phyloP scores from a whole-genome alignment of 495 filamentous ascomycete species.

The Aspergillus hancockii region DNA sequence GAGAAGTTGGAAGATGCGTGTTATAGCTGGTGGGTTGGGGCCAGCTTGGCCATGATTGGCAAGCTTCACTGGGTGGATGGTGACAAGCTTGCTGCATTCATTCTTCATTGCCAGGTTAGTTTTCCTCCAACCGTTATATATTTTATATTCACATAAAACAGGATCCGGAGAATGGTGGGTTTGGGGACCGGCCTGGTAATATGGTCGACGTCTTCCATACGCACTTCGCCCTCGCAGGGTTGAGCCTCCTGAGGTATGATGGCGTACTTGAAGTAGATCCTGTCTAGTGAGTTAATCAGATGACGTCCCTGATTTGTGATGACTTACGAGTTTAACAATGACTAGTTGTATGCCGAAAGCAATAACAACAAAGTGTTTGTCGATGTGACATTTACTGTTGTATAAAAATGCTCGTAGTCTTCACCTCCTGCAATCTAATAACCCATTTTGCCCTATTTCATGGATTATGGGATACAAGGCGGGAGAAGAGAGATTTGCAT shows the following conservation, averaged over 20 bases:
- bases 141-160: slow-evolving; percentile 41
- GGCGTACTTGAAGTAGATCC: slow-evolving; percentile 83
- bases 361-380: slow-evolving; percentile 57
- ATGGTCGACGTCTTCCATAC: slow-evolving; percentile 99
- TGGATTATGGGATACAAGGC: slow-evolving; percentile 72
- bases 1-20: slow-evolving; percentile 97
- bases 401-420: slow-evolving; percentile 14
- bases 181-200: slow-evolving; percentile 87
- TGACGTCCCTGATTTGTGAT: neutral
- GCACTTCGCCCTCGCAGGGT: slow-evolving; percentile 80
- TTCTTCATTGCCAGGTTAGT: slow-evolving; percentile 74
- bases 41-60: slow-evolving; percentile 85
- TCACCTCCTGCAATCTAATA: slow-evolving; percentile 75
- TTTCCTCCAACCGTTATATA: neutral
- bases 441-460: slow-evolving; percentile 50
- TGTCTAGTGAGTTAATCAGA: slow-evolving; percentile 64
- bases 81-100: slow-evolving; percentile 73
- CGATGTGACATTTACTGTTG: slow-evolving; percentile 19
- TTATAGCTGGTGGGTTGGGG: slow-evolving; percentile 97
- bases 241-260: slow-evolving; percentile 77
- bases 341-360: slow-evolving; percentile 73
- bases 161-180: slow-evolving; percentile 79
- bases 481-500: slow-evolving; percentile 60
- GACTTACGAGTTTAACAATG: slow-evolving; percentile 6
- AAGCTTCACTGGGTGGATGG: slow-evolving; percentile 89